Percentiles rank a stretch among this genome's conserved stretches.
phyloP scores from a whole-genome alignment of 2,329 filamentous ascomycete species.

The Exophiala dermatitidis region DNA sequence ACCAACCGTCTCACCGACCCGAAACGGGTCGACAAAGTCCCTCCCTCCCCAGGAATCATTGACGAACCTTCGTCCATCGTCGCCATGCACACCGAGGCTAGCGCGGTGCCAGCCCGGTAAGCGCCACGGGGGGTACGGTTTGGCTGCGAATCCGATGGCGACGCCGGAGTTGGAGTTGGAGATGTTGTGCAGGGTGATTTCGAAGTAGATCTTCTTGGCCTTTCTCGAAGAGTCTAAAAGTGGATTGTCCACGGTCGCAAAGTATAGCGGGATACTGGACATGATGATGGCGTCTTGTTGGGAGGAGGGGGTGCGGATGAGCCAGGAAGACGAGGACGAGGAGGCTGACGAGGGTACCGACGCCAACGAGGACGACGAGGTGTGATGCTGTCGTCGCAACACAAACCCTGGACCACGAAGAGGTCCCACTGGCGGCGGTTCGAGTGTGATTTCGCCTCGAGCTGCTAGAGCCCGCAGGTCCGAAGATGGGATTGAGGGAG shows the following conservation, averaged over 20 bases:
- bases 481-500: conserved; percentile 39
- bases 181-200: conserved; percentile 44
- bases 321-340: conserved; percentile 32
- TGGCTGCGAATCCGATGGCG: conserved; percentile 53
- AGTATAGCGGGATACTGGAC: conserved; percentile 52
- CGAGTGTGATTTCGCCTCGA: conserved; percentile 40
- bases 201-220: conserved; percentile 52
- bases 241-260: conserved; percentile 46
- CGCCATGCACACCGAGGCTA: conserved; percentile 54
- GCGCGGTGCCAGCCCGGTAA: conserved; percentile 59
- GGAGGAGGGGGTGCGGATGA: conserved; percentile 37
- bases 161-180: conserved; percentile 46
- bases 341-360: not conserved
- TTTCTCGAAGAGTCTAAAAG: conserved; percentile 31
- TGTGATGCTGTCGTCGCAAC: not conserved
- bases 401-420: conserved; percentile 1
- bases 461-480: conserved; percentile 39
- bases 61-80: conserved; percentile 57
- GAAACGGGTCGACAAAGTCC: conserved; percentile 50
- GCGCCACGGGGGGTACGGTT: conserved; percentile 56
- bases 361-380: not conserved
- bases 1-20: conserved; percentile 50
- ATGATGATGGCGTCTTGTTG: conserved; percentile 48
- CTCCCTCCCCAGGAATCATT: conserved; percentile 55
- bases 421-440: conserved; percentile 30